These are phyloP conservation scores for Nevesoporus exiguus DNA, from an alignment of 768 basidiomycete genomes.

Conservation along the genomic window DNA sequence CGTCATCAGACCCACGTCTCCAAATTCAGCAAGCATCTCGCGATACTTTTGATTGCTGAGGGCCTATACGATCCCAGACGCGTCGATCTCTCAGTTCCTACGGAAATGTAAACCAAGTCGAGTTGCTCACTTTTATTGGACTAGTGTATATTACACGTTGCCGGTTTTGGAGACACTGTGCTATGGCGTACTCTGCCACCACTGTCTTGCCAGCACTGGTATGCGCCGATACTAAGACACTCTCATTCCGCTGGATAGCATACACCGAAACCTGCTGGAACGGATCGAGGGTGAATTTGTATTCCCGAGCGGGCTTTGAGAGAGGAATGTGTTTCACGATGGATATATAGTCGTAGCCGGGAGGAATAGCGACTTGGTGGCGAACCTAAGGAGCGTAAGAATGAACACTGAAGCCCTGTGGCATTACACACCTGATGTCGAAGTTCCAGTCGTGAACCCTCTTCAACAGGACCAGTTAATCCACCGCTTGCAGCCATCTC, in stretches of 20 bases:
- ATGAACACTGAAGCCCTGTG: background rate
- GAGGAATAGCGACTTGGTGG: constrained; percentile 95
- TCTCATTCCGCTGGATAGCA: constrained; percentile 96
- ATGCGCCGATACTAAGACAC: constrained; percentile 96
- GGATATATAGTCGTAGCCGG: constrained; percentile 85
- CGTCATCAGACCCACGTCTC: constrained; percentile 98
- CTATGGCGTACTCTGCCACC: constrained; percentile 99
- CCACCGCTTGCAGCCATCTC: constrained; percentile 90
- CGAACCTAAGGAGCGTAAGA: constrained; percentile 56
- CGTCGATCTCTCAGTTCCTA: constrained; percentile 9
- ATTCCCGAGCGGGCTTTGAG: constrained; percentile 84
- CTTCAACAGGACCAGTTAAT: constrained; percentile 68
- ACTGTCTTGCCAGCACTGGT: constrained; percentile 99
- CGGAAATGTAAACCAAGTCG: constrained; percentile 9
- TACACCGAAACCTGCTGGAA: constrained; percentile 94
- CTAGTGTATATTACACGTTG: constrained; percentile 98
- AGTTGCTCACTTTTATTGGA: constrained; percentile 88
- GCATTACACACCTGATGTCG: constrained; percentile 59
- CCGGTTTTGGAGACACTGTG: constrained; percentile 88
- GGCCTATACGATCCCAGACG: constrained; percentile 54
- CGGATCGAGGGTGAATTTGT: constrained; percentile 95
- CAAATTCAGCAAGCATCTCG: constrained; percentile 95
- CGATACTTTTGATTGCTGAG: constrained; percentile 99
- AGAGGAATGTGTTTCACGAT: constrained; percentile 91
- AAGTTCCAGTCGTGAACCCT: constrained; percentile 69